phyloP scores from a whole-genome alignment of 2,329 filamentous ascomycete species.

The Trichoderma koningiopsis region DNA sequence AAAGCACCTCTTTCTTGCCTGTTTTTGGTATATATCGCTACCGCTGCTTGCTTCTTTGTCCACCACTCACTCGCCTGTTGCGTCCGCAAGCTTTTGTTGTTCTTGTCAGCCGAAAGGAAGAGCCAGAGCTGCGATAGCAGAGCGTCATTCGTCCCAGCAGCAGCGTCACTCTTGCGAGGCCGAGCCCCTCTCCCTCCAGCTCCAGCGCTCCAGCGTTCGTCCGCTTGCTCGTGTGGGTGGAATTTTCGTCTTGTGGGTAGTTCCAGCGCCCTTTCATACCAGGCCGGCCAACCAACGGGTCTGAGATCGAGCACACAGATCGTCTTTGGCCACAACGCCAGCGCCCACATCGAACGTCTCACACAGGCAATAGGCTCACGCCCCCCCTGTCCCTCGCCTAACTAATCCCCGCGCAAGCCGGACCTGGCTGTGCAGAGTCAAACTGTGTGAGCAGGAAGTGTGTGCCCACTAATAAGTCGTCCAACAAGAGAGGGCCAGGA shows the following conservation, averaged over 20 bases:
- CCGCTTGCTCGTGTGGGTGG: slow-evolving; percentile 7
- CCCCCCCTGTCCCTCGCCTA: slow-evolving; percentile 36
- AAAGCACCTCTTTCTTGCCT: neutral
- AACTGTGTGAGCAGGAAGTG: slow-evolving; percentile 14
- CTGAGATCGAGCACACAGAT: slow-evolving; percentile 26
- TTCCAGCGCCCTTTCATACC: slow-evolving; percentile 33
- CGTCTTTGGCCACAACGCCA: slow-evolving; percentile 24
- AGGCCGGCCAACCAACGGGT: slow-evolving; percentile 22
- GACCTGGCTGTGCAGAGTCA: slow-evolving; percentile 32
- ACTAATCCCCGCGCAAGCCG: slow-evolving; percentile 33
- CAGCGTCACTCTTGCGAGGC: neutral
- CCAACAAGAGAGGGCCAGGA: slow-evolving; percentile 34
- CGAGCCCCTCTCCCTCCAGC: neutral
- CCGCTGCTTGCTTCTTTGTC: neutral
- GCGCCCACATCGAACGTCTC: slow-evolving; percentile 20
- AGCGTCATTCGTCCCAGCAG: neutral
- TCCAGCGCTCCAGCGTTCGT: neutral
- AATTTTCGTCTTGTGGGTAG: slow-evolving; percentile 28
- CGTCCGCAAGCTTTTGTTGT: neutral
- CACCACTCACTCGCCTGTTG: neutral
- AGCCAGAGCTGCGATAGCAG: neutral
- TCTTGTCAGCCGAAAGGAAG: neutral
- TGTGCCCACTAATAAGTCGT: slow-evolving; percentile 26
- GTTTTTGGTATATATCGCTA: slow-evolving; percentile 9
- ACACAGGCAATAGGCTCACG: slow-evolving; percentile 24